These are phyloP conservation scores for Mycena chlorophos DNA, from an alignment of 768 basidiomycete species.

Conservation along the genomic window DNA sequence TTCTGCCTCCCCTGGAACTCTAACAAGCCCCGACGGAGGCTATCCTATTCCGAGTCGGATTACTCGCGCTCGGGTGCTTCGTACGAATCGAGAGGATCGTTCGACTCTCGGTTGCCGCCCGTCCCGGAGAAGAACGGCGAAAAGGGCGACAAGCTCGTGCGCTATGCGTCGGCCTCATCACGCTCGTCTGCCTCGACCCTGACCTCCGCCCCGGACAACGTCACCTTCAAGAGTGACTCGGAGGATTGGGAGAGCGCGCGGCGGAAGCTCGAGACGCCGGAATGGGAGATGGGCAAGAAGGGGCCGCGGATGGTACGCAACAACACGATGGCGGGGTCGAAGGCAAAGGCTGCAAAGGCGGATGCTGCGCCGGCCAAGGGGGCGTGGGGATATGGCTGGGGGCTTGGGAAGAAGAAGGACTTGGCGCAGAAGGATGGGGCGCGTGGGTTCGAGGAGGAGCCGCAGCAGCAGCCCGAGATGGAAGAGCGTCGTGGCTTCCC, in stretches of 20 bases:
- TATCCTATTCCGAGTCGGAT: slow-evolving; percentile 48
- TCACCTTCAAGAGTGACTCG: slow-evolving; percentile 62
- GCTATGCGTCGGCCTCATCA: slow-evolving; percentile 35
- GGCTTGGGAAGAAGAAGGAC: slow-evolving; percentile 55
- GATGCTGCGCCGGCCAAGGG: slow-evolving; percentile 36
- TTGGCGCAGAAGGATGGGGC: slow-evolving; percentile 34
- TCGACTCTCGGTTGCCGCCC: slow-evolving; percentile 28
- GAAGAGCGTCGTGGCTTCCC: slow-evolving; percentile 28
- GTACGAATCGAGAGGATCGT: slow-evolving; percentile 15
- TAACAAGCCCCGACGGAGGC: slow-evolving; percentile 48
- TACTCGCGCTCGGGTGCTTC: slow-evolving; percentile 12
- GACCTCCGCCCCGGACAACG: slow-evolving; percentile 44
- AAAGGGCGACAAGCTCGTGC: slow-evolving; percentile 30
- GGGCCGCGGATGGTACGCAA: slow-evolving; percentile 46
- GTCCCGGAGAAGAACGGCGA: slow-evolving; percentile 5
- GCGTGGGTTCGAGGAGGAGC: slow-evolving; percentile 31
- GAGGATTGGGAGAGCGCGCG: slow-evolving; percentile 50
- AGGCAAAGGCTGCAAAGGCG: slow-evolving; percentile 44
- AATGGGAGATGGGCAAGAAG: slow-evolving; percentile 37
- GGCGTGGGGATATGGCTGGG: slow-evolving; percentile 71
- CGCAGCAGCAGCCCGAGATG: slow-evolving; percentile 8
- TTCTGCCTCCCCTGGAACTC: slow-evolving; percentile 61
- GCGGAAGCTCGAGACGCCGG: slow-evolving; percentile 35
- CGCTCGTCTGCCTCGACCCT: slow-evolving; percentile 46
- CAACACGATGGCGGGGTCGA: slow-evolving; percentile 60